These are phyloP conservation scores for Brassica juncea DNA, from an alignment of 345 rosid species.

Conservation along the genomic window DNA sequence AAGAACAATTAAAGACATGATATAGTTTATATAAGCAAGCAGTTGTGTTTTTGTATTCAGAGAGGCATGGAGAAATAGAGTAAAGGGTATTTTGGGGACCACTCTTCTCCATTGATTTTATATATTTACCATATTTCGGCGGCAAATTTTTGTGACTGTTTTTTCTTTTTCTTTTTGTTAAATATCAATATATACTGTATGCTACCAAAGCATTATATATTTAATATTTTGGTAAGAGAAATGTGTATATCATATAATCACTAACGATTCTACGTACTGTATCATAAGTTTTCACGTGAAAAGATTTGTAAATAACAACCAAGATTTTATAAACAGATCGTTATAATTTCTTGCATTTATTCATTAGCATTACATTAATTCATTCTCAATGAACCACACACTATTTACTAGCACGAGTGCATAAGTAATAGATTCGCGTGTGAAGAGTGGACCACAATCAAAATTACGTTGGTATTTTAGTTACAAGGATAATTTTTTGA, in stretches of 20 bases:
- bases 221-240: neutral
- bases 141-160: neutral
- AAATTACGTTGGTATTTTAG: neutral
- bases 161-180: neutral
- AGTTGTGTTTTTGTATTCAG: conserved; percentile 17
- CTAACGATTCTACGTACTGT: neutral
- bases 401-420: neutral
- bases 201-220: neutral
- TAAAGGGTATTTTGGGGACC: conserved; percentile 25
- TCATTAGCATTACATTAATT: neutral
- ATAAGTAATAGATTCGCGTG: neutral
- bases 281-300: neutral
- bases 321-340: neutral
- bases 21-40: conserved; percentile 29
- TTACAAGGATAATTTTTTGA: neutral
- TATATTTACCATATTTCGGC: conserved; percentile 4
- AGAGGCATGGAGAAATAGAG: conserved; percentile 11
- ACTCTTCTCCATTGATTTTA: neutral
- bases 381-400: neutral
- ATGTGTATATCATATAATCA: neutral
- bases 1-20: conserved; percentile 16
- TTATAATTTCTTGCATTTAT: neutral
- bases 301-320: neutral
- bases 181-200: neutral
- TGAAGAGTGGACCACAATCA: neutral